These are phyloP conservation scores for Lactarius evosmus DNA, from an alignment of 768 basidiomycete species.

Conservation along the genomic window DNA sequence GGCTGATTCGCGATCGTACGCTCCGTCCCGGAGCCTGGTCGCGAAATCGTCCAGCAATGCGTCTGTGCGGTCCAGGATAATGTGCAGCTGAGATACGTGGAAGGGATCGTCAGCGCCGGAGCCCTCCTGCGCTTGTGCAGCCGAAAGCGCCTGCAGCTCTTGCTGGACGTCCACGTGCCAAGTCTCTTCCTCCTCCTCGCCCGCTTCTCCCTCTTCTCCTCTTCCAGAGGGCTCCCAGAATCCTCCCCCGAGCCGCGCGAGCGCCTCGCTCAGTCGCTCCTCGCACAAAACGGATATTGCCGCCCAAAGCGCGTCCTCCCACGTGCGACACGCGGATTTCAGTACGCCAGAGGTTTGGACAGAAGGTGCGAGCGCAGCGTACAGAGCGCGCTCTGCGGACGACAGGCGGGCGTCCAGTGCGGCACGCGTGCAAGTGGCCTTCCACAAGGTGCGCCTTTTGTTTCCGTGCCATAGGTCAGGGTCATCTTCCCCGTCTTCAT, in stretches of 20 bases:
- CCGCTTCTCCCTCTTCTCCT: conserved; percentile 33
- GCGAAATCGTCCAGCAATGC: conserved; percentile 69
- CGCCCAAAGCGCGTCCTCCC: conserved; percentile 97
- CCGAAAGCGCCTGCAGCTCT: conserved; percentile 55
- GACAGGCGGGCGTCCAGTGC: conserved; percentile 65
- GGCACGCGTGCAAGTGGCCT: conserved; percentile 73
- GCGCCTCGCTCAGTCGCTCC: conserved; percentile 68
- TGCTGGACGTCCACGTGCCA: conserved; percentile 65
- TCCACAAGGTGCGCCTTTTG: conserved; percentile 77
- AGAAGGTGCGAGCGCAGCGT: conserved; percentile 79
- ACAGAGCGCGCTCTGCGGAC: conserved; percentile 75
- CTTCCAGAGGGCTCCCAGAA: conserved; percentile 75
- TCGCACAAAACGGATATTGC: conserved; percentile 79
- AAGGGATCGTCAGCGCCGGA: conserved; percentile 70
- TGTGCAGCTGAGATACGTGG: conserved; percentile 76
- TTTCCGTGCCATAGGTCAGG: conserved; percentile 70
- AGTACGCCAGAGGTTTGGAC: conserved; percentile 62
- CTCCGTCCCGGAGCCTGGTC: conserved; percentile 49
- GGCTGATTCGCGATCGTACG: conserved; percentile 45
- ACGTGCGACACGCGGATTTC: conserved; percentile 74
- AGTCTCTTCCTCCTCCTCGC: conserved; percentile 45
- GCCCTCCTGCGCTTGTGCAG: conserved; percentile 60
- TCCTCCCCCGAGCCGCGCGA: conserved; percentile 60
- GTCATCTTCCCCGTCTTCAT: conserved; percentile 43
- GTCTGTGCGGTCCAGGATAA: conserved; percentile 70